Evolutionary conservation across 257 asterid genomes (phyloP), one percentile per base, ranked within the genome.

Genomic region (Nicotiana paniculata): DNA sequence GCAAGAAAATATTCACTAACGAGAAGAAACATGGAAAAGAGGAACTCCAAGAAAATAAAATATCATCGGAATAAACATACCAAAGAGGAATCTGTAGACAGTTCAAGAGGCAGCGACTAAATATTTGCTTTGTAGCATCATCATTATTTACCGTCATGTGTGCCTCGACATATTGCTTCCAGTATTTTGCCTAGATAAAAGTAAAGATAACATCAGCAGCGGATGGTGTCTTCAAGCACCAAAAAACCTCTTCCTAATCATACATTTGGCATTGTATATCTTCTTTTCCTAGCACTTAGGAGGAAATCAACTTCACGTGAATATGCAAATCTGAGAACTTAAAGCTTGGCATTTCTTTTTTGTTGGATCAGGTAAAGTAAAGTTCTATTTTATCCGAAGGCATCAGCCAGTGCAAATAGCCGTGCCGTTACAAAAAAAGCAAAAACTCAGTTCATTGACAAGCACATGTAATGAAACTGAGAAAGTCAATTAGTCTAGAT

Each of bases 91-190:
- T 91, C 84, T 94, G 97, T 86, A 92, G 84, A 89, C 98, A 94
- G 86, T 86, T 92, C 86, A 94, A 88, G 83, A 96, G 92, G 88
- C 99, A 96, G 53, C 99, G 98, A 84, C 98, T 93, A 88, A 96
- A 96, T 77, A 94, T 88, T 81, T 92, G 97, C 87, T 90, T 94
- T 35, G 93, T 80, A 48, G 97, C 97, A 79, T 96, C 99, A 83
- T 96, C 99, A 82, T 96, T 91, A 86, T 93, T 94, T 70, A 88
- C 91, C 43, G 93, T 91, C 98, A 96, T 93, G 88, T 90, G 89
- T 35, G 97, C 99, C 87, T 96, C 99, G 18, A 93, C 92, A 88
- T 92, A 96, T 85, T 96, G 99, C 90, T 91, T 96, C 99, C 99
- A 96, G 81, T 85, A 96, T 88, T 92, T 96, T 55, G 98, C 98